Evolutionary conservation across 2,329 filamentous ascomycete species (phyloP).

Genomic region (Claviceps capensis): DNA sequence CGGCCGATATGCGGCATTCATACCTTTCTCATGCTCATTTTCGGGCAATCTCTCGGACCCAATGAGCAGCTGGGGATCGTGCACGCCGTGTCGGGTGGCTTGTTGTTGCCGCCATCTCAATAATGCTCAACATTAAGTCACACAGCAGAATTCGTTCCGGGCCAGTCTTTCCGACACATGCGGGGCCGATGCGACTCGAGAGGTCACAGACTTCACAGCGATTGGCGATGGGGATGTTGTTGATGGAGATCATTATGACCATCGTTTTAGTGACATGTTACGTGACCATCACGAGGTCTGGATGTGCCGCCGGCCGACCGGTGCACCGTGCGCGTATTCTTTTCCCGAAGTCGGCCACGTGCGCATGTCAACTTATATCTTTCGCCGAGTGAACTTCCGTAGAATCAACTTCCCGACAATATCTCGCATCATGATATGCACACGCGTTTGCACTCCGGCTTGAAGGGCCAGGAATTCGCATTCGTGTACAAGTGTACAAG

Average conservation of each 20-base stretch:
- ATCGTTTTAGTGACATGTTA: background rate
- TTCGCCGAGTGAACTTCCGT: too few species aligned
- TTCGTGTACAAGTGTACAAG: background rate
- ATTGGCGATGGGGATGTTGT: background rate
- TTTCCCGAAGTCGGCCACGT: too few species aligned
- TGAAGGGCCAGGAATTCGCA: background rate
- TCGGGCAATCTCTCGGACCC: background rate
- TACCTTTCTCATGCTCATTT: background rate
- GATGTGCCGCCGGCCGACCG: too few species aligned
- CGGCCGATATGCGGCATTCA: background rate
- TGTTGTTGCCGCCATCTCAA: background rate
- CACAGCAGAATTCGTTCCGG: background rate
- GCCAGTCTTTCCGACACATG: background rate
- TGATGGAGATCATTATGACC: background rate
- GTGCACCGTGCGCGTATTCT: too few species aligned
- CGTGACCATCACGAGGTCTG: background rate
- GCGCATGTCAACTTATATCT: too few species aligned
- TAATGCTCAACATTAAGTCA: background rate
- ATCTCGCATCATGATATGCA: background rate
- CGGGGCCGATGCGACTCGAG: background rate
- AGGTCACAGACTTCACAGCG: background rate
- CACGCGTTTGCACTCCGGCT: background rate
- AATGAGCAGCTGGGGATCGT: background rate
- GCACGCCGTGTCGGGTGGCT: background rate
- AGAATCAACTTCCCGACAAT: background rate